phyloP scores from a whole-genome alignment of 169 alveolate species.

The Cryptosporidium viatorum region DNA sequence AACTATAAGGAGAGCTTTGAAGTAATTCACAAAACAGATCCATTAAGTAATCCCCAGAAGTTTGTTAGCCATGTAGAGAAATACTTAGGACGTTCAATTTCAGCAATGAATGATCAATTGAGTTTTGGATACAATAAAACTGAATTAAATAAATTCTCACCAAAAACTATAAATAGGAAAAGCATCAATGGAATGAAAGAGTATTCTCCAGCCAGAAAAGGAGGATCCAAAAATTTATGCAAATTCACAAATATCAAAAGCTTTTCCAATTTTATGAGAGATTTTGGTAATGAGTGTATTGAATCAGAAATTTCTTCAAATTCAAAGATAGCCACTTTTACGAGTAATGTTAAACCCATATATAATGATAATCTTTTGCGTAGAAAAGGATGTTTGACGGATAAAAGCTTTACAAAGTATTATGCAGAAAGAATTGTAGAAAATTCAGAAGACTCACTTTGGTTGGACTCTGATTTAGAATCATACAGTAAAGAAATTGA shows the following conservation, averaged over 20 bases:
- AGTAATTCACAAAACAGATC: conserved; percentile 40
- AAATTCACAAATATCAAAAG: conserved; percentile 22
- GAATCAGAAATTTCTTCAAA: not conserved
- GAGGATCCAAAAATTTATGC: not conserved
- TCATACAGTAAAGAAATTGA: conserved; percentile 40
- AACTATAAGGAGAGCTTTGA: conserved; percentile 62
- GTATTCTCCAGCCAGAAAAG: not conserved
- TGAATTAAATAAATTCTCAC: not conserved
- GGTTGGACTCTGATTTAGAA: conserved; percentile 69
- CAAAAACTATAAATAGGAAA: not conserved
- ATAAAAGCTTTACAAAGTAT: conserved; percentile 50
- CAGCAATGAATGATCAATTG: conserved; percentile 6
- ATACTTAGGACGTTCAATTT: conserved; percentile 38
- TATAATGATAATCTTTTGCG: conserved; percentile 22
- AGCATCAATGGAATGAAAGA: not conserved
- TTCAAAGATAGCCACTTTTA: not conserved
- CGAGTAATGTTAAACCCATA: not conserved
- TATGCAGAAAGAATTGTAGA: conserved; percentile 2
- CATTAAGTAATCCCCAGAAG: conserved; percentile 54
- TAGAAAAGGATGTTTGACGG: conserved; percentile 71
- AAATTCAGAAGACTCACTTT: conserved; percentile 26
- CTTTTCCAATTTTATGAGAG: conserved; percentile 1
- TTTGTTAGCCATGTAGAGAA: conserved; percentile 58
- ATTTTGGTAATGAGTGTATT: not conserved
- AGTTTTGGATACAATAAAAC: not conserved